Evolutionary conservation across 2,329 filamentous ascomycete genomes (phyloP).

Genomic region (Atkinsonella hypoxylon): DNA sequence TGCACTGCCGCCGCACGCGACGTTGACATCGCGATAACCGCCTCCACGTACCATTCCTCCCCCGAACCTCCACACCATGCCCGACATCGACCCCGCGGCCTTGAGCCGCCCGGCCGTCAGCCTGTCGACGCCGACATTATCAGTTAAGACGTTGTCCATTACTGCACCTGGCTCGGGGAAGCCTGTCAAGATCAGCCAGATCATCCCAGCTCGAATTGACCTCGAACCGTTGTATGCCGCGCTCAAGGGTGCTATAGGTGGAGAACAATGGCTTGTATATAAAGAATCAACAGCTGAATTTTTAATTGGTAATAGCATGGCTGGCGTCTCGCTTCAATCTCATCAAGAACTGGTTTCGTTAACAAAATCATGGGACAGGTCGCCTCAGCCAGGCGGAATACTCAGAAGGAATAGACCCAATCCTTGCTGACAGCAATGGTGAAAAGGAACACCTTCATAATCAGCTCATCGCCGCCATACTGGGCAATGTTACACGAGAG

Average conservation of each 20-base stretch:
- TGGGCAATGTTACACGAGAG: slow-evolving; percentile 57
- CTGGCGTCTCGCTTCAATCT: background rate
- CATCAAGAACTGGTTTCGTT: slow-evolving; percentile 11
- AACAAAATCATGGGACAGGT: slow-evolving; percentile 29
- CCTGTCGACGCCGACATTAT: slow-evolving; percentile 46
- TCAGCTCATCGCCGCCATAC: slow-evolving; percentile 53
- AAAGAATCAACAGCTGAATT: slow-evolving; percentile 53
- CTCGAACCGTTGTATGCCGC: slow-evolving; percentile 52
- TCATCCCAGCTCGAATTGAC: slow-evolving; percentile 54
- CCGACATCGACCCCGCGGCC: slow-evolving; percentile 59
- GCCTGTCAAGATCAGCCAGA: slow-evolving; percentile 46
- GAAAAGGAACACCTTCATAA: slow-evolving; percentile 55
- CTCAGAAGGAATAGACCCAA: slow-evolving; percentile 45
- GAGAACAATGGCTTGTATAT: slow-evolving; percentile 52
- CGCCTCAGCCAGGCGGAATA: slow-evolving; percentile 52
- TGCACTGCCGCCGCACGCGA: slow-evolving; percentile 36
- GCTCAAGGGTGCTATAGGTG: slow-evolving; percentile 46
- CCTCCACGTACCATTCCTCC: slow-evolving; percentile 13
- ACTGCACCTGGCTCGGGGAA: slow-evolving; percentile 38
- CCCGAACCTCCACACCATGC: slow-evolving; percentile 33
- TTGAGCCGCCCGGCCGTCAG: slow-evolving; percentile 48
- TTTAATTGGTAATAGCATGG: slow-evolving; percentile 38
- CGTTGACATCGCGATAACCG: slow-evolving; percentile 11
- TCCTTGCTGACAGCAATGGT: slow-evolving; percentile 43
- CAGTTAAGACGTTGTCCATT: slow-evolving; percentile 44